Evolutionary conservation across 371 early-diverging fungal genomes (phyloP).

Genomic region (Mortierella sp.): DNA sequence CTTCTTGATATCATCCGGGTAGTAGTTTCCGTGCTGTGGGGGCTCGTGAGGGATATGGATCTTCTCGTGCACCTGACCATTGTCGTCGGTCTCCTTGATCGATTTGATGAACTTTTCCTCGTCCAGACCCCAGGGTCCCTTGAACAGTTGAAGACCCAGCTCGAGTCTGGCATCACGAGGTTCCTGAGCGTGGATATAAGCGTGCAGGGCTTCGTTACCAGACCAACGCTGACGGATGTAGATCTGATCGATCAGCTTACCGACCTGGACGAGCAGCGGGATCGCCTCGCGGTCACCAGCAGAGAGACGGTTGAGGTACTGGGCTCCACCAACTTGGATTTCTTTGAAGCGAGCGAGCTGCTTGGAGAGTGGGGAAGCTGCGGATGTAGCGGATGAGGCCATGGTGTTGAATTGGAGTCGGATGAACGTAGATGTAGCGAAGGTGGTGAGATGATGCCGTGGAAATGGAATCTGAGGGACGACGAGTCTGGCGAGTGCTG

Average conservation of each 20-base stretch:
- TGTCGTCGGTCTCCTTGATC: slow-evolving; percentile 57
- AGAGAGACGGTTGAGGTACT: slow-evolving; percentile 58
- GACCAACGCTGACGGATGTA: slow-evolving; percentile 82
- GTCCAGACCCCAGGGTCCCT: slow-evolving; percentile 79
- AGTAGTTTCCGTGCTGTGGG: slow-evolving; percentile 78
- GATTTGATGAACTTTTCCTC: slow-evolving; percentile 51
- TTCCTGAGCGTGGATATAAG: slow-evolving; percentile 57
- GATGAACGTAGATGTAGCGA: neutral
- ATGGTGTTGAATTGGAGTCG: slow-evolving; percentile 6
- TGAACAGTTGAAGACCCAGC: slow-evolving; percentile 73
- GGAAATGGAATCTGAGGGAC: neutral
- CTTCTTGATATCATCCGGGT: slow-evolving; percentile 81
- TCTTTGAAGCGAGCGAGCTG: slow-evolving; percentile 54
- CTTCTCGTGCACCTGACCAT: slow-evolving; percentile 9
- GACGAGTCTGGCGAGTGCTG: neutral
- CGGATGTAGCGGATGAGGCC: slow-evolving; percentile 10
- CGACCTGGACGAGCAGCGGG: slow-evolving; percentile 73
- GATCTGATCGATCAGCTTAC: slow-evolving; percentile 69
- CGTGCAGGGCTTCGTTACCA: slow-evolving; percentile 69
- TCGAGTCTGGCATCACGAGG: slow-evolving; percentile 49
- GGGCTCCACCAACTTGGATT: slow-evolving; percentile 44
- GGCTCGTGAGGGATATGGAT: slow-evolving; percentile 67
- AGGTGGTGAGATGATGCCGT: neutral
- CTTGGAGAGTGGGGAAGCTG: slow-evolving; percentile 30
- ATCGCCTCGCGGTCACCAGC: slow-evolving; percentile 72